Conservation (phyloP, 2,329 filamentous ascomycete species). For the Plenodomus biglobosus region DNA sequence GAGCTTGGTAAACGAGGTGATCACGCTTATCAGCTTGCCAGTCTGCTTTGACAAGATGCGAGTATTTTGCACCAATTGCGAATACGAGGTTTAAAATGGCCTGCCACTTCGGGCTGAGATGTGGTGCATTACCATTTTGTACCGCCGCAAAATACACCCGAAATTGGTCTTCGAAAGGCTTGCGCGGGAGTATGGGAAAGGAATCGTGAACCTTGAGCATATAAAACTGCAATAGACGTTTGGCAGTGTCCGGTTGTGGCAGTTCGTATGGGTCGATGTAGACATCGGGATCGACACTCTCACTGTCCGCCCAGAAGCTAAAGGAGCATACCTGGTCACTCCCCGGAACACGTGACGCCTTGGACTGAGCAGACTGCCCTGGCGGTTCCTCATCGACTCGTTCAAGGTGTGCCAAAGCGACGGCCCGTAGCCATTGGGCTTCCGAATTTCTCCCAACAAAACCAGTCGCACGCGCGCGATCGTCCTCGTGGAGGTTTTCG, state of each 20-base stretch:
- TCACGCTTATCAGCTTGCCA: conserved; percentile 33
- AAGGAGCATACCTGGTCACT: conserved; percentile 35
- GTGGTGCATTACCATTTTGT: conserved; percentile 19
- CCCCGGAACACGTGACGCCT: conserved; percentile 6
- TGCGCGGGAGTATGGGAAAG: conserved; percentile 43
- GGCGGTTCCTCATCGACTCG: conserved; percentile 12
- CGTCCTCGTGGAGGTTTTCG: conserved; percentile 31
- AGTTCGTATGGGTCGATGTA: conserved; percentile 37
- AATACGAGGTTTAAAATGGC: conserved; percentile 48
- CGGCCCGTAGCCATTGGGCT: conserved; percentile 36
- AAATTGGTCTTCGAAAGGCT: conserved; percentile 39
- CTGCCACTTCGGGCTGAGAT: conserved; percentile 37
- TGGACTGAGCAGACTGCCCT: conserved; percentile 3
- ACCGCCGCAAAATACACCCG: conserved; percentile 33
- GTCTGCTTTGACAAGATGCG: conserved; percentile 34
- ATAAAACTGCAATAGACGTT: conserved; percentile 41
- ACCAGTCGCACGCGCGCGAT: conserved; percentile 32
- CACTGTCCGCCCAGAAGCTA: conserved; percentile 39
- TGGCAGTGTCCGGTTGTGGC: conserved; percentile 34
- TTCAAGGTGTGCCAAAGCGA: conserved; percentile 24
- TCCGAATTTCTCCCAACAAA: conserved; percentile 41
- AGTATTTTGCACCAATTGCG: conserved; percentile 46
- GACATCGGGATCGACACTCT: conserved; percentile 26
- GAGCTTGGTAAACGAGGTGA: conserved; percentile 44
- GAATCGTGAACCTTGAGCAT: conserved; percentile 44